A percentile compares a stretch with the other conserved stretches of the same genome.
phyloP scores from a whole-genome alignment of 139 green algal species.

The Volvox africanus region DNA sequence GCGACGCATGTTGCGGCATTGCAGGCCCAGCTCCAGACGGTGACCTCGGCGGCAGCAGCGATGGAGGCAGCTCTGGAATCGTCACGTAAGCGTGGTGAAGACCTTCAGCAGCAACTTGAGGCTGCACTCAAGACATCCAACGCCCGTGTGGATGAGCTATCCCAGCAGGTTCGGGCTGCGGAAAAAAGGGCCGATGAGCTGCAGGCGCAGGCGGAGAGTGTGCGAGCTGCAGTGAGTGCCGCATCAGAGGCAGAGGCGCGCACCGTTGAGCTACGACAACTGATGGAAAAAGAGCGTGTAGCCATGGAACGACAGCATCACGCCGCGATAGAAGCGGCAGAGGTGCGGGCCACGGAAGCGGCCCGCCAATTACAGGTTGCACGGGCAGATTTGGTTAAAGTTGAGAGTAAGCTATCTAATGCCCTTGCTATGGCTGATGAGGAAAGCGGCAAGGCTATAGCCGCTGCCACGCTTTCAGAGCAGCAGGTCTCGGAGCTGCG shows the following conservation, averaged over 20 bases:
- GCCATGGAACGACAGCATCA: neutral
- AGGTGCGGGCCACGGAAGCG: neutral
- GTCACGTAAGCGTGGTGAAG: neutral
- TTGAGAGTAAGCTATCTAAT: neutral
- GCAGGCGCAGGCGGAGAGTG: neutral
- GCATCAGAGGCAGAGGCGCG: neutral
- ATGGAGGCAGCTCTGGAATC: neutral
- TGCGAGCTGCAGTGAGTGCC: neutral
- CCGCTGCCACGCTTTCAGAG: neutral
- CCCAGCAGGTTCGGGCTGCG: neutral
- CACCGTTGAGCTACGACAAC: neutral
- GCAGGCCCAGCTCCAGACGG: neutral
- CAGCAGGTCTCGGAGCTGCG: slow-evolving; percentile 10
- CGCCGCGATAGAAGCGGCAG: neutral
- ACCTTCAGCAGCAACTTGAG: slow-evolving; percentile 31
- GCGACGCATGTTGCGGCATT: neutral
- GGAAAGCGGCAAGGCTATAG: neutral
- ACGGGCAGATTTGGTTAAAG: neutral
- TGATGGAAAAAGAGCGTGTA: neutral
- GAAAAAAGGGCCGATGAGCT: neutral
- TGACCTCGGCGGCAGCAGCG: neutral
- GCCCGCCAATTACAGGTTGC: neutral
- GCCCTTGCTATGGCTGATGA: neutral
- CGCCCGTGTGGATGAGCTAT: neutral
- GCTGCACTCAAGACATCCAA: neutral